phyloP scores from a whole-genome alignment of 306 rosid species.

The Glycyrrhiza uralensis region DNA sequence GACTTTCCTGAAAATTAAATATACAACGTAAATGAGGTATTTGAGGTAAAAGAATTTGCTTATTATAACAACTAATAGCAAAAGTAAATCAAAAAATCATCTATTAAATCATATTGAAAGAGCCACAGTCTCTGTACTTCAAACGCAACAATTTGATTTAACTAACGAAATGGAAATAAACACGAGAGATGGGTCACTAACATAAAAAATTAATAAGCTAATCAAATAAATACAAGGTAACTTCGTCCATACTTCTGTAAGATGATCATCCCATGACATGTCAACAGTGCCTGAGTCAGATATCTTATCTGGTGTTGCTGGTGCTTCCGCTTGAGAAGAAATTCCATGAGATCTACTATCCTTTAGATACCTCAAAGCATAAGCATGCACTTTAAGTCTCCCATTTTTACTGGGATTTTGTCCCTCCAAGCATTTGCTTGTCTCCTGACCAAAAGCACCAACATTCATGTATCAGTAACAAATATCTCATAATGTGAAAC shows the following conservation, averaged over 20 bases:
- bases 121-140: background rate
- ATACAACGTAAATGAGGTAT: background rate
- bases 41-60: background rate
- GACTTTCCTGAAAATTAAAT: constrained; percentile 69
- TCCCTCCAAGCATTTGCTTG: constrained; percentile 44
- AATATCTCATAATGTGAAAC: background rate
- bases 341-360: constrained; percentile 48
- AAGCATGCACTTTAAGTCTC: constrained; percentile 49
- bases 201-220: constrained; percentile 19
- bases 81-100: constrained; percentile 15
- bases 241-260: constrained; percentile 66
- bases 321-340: constrained; percentile 64
- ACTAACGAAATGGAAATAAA: background rate
- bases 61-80: background rate
- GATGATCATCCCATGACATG: constrained; percentile 75
- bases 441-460: constrained; percentile 59
- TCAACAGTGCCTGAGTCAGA: constrained; percentile 66
- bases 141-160: constrained; percentile 10
- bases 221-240: constrained; percentile 28
- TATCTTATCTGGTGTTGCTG: constrained; percentile 77
- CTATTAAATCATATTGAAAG: constrained; percentile 1
- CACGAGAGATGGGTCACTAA: constrained; percentile 1
- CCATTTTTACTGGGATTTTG: constrained; percentile 32
- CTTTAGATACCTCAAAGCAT: constrained; percentile 78
- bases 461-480: constrained; percentile 26